phyloP scores from a whole-genome alignment of 1,139 yeast genomes.

The Pichia norvegensis region DNA sequence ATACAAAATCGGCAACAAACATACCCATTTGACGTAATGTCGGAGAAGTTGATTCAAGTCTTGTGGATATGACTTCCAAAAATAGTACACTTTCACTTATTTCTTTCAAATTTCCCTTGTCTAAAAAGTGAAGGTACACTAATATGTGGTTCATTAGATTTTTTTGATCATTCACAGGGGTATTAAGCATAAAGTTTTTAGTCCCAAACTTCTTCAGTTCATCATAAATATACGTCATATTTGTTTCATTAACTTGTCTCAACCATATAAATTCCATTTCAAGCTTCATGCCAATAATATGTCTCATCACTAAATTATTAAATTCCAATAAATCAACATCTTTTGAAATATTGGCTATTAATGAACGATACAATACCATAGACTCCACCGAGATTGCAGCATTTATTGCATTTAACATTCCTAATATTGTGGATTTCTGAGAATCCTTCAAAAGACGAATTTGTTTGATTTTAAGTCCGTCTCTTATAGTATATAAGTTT shows the following conservation, averaged over 20 bases:
- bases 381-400: not conserved
- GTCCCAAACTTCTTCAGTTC: constrained; percentile 11
- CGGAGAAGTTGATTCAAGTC: constrained; percentile 24
- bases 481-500: not conserved
- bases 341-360: not conserved
- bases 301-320: not conserved
- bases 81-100: constrained; percentile 9
- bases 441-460: not conserved
- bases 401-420: not conserved
- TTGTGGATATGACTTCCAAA: constrained; percentile 23
- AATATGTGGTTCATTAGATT: constrained; percentile 9
- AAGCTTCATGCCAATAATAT: not conserved
- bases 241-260: not conserved
- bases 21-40: constrained; percentile 24
- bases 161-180: constrained; percentile 5
- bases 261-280: constrained; percentile 8
- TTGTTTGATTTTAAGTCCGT: not conserved
- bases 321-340: not conserved
- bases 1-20: constrained; percentile 25
- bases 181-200: constrained; percentile 8
- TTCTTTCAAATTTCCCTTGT: not conserved
- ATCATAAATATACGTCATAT: not conserved
- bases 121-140: constrained; percentile 16
- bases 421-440: not conserved
- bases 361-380: too few species aligned